Evolutionary conservation across 768 basidiomycete species (phyloP).

Genomic region (Boletus pseudopeckii): DNA sequence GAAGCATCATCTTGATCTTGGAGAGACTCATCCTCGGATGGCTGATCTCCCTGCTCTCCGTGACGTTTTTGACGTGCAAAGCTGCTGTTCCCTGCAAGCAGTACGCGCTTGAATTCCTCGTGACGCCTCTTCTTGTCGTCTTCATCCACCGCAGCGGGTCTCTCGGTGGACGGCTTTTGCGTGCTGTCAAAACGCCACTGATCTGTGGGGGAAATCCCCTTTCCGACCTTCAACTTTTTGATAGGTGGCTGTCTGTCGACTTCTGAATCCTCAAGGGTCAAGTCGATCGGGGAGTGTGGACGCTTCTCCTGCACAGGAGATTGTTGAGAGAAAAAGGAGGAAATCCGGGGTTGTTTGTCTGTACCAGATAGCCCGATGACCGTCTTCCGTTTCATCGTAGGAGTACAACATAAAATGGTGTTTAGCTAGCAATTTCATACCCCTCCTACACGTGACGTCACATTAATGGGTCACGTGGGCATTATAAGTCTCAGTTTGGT

Average conservation of each 20-base stretch:
- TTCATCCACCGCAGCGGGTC: slow-evolving; percentile 22
- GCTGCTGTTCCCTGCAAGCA: slow-evolving; percentile 45
- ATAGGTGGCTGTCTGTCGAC: slow-evolving; percentile 23
- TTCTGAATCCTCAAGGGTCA: slow-evolving; percentile 44
- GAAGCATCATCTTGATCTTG: slow-evolving; percentile 25
- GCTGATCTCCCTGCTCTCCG: slow-evolving; percentile 11
- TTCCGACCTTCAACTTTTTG: slow-evolving; percentile 29
- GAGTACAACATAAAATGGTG: neutral
- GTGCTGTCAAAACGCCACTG: slow-evolving; percentile 46
- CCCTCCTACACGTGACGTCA: slow-evolving; percentile 23
- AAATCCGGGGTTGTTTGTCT: slow-evolving; percentile 37
- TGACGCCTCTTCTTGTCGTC: slow-evolving; percentile 45
- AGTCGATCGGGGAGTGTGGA: slow-evolving; percentile 42
- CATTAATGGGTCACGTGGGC: slow-evolving; percentile 23
- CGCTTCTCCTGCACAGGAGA: slow-evolving; percentile 30
- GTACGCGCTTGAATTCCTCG: slow-evolving; percentile 51
- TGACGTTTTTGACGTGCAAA: slow-evolving; percentile 26
- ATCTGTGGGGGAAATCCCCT: slow-evolving; percentile 25
- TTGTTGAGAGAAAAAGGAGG: slow-evolving; percentile 38
- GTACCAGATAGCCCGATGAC: neutral
- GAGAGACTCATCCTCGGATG: slow-evolving; percentile 22
- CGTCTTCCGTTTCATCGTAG: slow-evolving; percentile 21
- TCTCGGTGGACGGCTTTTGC: neutral
- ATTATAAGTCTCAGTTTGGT: neutral
- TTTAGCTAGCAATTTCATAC: neutral